Percentiles rank a stretch among this genome's conserved stretches.
These are phyloP conservation scores for Trichoderma aggressivum DNA, from an alignment of 2,329 filamentous ascomycete genomes.

Conservation along the genomic window DNA sequence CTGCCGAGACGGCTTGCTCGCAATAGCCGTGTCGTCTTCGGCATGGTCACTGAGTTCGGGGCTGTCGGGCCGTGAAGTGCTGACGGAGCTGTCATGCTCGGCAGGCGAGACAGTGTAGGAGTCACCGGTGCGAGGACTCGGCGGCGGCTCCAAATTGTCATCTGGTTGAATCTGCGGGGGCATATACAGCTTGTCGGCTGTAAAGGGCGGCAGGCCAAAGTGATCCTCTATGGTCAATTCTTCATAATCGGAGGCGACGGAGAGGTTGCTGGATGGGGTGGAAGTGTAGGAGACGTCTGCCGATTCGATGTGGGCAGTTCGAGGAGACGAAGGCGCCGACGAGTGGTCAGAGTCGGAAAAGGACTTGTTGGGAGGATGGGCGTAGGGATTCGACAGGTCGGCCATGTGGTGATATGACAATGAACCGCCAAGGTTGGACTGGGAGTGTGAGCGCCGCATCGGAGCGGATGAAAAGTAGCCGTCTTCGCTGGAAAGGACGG, in stretches of 20 bases:
- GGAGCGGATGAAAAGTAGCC: slow-evolving; percentile 53
- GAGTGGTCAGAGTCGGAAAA: slow-evolving; percentile 49
- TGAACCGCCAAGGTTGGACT: slow-evolving; percentile 51
- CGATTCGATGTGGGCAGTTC: slow-evolving; percentile 49
- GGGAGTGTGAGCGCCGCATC: slow-evolving; percentile 59
- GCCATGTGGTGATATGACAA: slow-evolving; percentile 41
- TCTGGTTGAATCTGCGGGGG: slow-evolving; percentile 31
- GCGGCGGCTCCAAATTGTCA: slow-evolving; percentile 47
- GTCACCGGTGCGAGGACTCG: slow-evolving; percentile 48
- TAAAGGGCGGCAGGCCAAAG: slow-evolving; percentile 45
- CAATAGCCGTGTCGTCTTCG: slow-evolving; percentile 76
- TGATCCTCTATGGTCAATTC: slow-evolving; percentile 49
- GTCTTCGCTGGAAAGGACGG: slow-evolving; percentile 55
- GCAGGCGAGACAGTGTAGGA: slow-evolving; percentile 52
- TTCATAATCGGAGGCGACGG: slow-evolving; percentile 56
- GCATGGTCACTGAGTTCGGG: slow-evolving; percentile 58
- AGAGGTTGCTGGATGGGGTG: slow-evolving; percentile 61
- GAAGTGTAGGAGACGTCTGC: slow-evolving; percentile 58
- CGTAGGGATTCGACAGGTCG: slow-evolving; percentile 46
- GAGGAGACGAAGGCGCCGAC: slow-evolving; percentile 56
- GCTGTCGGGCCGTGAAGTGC: slow-evolving; percentile 55
- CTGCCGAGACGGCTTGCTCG: slow-evolving; percentile 73
- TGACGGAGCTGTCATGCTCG: slow-evolving; percentile 50
- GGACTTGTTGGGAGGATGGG: slow-evolving; percentile 37
- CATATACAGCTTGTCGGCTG: slow-evolving; percentile 45